Evolutionary conservation across 1,284 basidiomycete species (phyloP).

Genomic region (Sparassis latifolia): DNA sequence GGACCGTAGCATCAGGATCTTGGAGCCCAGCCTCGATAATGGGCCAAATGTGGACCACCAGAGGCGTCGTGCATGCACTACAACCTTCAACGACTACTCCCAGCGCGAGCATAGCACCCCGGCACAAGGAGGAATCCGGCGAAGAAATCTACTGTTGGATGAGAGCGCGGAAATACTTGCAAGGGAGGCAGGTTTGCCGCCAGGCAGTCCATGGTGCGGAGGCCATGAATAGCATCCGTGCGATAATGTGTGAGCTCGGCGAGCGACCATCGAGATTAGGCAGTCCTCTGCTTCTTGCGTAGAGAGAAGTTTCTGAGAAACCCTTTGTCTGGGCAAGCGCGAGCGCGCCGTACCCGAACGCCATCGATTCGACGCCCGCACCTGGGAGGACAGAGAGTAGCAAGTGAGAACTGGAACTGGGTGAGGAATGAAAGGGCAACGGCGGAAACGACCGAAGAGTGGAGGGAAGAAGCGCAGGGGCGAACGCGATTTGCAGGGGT

Average conservation of each 20-base stretch:
- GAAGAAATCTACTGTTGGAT: constrained; percentile 83
- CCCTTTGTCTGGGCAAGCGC: constrained; percentile 53
- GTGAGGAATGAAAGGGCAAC: no score
- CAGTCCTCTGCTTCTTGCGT: constrained; percentile 87
- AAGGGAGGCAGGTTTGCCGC: constrained; percentile 91
- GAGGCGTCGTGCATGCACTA: constrained; percentile 95
- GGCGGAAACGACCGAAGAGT: no score
- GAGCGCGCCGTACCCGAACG: constrained; percentile 72
- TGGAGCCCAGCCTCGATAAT: constrained; percentile 87
- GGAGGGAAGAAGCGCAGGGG: no score
- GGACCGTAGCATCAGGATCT: constrained; percentile 78
- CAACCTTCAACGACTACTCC: constrained; percentile 97
- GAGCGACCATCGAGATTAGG: constrained; percentile 79
- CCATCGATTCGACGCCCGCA: constrained; percentile 96
- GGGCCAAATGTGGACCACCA: constrained; percentile 92
- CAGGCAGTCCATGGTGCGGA: constrained; percentile 93
- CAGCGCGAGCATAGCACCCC: constrained; percentile 93
- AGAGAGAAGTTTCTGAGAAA: constrained; percentile 77
- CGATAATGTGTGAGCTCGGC: no score
- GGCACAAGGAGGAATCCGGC: constrained; percentile 72
- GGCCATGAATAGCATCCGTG: constrained; percentile 36
- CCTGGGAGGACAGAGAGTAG: constrained; percentile 34
- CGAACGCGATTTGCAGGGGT: no score
- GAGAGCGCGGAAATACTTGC: constrained; percentile 96
- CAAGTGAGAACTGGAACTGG: no score